Evolutionary conservation across 2,329 filamentous ascomycete genomes (phyloP).

Genomic region (Phialophora verrucosa): DNA sequence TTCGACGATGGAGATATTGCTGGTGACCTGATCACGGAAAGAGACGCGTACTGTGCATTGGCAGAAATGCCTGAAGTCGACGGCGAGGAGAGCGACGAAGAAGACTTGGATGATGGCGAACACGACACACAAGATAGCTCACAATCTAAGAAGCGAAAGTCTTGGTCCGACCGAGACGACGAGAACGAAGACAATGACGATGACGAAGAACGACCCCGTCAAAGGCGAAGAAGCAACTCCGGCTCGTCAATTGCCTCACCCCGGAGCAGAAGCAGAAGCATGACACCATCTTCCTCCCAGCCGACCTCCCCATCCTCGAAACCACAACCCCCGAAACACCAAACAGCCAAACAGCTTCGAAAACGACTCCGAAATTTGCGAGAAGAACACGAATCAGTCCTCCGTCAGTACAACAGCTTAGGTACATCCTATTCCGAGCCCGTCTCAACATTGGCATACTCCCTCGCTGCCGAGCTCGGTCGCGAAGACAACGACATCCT

Average conservation of each 20-base stretch:
- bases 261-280: constrained; percentile 45
- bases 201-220: constrained; percentile 75
- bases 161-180: constrained; percentile 72
- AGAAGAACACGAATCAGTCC: constrained; percentile 74
- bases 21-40: constrained; percentile 74
- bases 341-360: constrained; percentile 72
- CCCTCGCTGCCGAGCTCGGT: constrained; percentile 89
- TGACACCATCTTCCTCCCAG: constrained; percentile 51
- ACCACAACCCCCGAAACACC: constrained; percentile 46
- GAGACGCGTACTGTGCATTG: constrained; percentile 82
- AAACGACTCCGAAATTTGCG: constrained; percentile 76
- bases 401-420: constrained; percentile 82
- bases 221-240: constrained; percentile 85
- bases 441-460: constrained; percentile 92
- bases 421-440: constrained; percentile 94
- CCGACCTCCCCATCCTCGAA: constrained; percentile 55
- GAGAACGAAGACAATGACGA: constrained; percentile 67
- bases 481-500: constrained; percentile 95
- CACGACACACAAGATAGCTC: constrained; percentile 62
- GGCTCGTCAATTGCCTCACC: constrained; percentile 51
- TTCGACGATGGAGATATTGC: constrained; percentile 97
- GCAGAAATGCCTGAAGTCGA: constrained; percentile 89
- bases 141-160: constrained; percentile 72
- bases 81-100: constrained; percentile 69
- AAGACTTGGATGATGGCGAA: constrained; percentile 63